phyloP scores from a whole-genome alignment of 1,139 yeast genomes.

The Magnusiomyces paraingens region DNA sequence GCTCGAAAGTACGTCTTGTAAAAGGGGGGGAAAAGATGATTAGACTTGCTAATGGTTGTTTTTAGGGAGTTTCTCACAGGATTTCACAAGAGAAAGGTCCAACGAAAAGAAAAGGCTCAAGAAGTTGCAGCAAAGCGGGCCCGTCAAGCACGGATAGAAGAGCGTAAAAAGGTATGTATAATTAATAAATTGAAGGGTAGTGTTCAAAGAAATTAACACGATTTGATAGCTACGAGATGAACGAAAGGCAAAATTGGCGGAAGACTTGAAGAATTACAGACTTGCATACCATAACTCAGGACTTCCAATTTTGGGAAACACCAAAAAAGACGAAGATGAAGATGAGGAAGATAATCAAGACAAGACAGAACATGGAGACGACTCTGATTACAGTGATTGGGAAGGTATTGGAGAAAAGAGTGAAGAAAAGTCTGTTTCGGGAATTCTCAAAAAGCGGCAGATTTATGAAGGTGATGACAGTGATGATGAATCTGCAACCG shows the following conservation, averaged over 20 bases:
- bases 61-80: constrained; percentile 76
- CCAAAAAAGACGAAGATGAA: constrained; percentile 3
- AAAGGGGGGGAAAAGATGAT: neutral
- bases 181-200: constrained; percentile 13
- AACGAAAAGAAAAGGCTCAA: constrained; percentile 80
- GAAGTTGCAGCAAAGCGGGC: constrained; percentile 71
- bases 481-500: constrained; percentile 25
- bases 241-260: constrained; percentile 11
- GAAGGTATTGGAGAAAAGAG: constrained; percentile 30
- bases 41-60: constrained; percentile 3
- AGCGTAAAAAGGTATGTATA: constrained; percentile 44
- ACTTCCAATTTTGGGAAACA: constrained; percentile 8
- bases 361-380: neutral
- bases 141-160: constrained; percentile 65
- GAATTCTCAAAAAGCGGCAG: constrained; percentile 66
- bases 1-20: constrained; percentile 42
- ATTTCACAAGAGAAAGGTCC: constrained; percentile 86
- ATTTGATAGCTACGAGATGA: constrained; percentile 13
- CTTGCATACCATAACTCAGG: constrained; percentile 6
- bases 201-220: constrained; percentile 7
- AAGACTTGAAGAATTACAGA: constrained; percentile 12
- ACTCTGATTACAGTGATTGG: constrained; percentile 30
- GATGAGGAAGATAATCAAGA: constrained; percentile 2
- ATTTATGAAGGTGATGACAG: constrained; percentile 27
- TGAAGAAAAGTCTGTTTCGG: constrained; percentile 20